Base-by-base conservation (phyloP, 2,329 filamentous ascomycete genomes). In the Cercospora sesami region DNA sequence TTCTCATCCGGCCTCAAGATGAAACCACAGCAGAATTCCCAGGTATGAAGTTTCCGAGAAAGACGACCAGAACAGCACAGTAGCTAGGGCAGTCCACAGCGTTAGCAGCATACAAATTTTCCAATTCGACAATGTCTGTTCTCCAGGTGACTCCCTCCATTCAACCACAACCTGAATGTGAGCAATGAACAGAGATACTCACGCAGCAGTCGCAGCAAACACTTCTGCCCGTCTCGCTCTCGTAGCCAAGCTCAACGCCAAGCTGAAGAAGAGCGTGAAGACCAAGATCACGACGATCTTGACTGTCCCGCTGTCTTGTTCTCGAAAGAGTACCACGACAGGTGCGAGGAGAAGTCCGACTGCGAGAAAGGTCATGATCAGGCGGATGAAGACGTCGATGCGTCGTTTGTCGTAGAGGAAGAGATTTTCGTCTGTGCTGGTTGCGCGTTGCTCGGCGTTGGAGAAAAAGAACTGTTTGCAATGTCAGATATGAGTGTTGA, bases 361-460 rank as follows among this genome's bases (percentile, higher is more conserved):
- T 5, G 73, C 72, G 1, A 75, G 65, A 51, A 73, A 57, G 45
- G 71, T 70, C 62, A 75, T 73, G 66, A 75, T 60, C 45, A 71
- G 12, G 59, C 80, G 80, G 65, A 80, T 77, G 31, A 81, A 74
- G 18, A 74, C 76, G 65, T 81, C 80, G 33, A 82, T 78, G 30
- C 80, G 76, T 0, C 74, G 69, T 18, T 75, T 73, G 64, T 75
- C 76, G 73, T 80, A 81, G 59, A 77, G 75, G 55, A 77, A 74
- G 57, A 81, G 73, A 33, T 75, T 63, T 5, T 74, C 66, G 64
- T 80, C 77, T 3, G 66, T 69, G 0, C 79, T 79, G 58, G 81
- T 80, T 0, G 73, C 75, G 16, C 76, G 73, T 4, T 81, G 75
- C 63, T 81, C 78, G 1, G 77, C 78, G 2, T 79, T 81, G 30